Evolutionary conservation across 108 stramenopile genomes (phyloP).

Genomic region (Epithemia pelagica): DNA sequence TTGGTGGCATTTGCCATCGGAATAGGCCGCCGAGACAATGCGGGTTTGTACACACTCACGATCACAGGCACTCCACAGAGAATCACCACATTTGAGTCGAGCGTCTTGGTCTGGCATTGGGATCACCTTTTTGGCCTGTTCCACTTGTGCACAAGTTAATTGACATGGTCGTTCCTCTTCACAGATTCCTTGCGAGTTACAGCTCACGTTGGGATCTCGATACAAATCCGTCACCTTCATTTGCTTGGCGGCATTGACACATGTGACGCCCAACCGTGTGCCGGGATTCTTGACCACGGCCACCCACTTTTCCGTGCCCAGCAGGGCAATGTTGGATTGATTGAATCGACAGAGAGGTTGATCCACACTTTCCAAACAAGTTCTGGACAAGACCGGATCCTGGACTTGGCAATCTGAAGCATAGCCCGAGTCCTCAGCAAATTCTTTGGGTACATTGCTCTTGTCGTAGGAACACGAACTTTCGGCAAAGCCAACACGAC

Average conservation of each 20-base stretch:
- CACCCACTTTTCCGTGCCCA: constrained; percentile 65
- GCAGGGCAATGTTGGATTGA: constrained; percentile 34
- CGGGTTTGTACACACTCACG: constrained; percentile 55
- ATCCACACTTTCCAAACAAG: constrained; percentile 13
- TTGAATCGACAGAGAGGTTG: constrained; percentile 12
- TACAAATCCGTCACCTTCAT: constrained; percentile 2
- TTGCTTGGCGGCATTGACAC: constrained; percentile 33
- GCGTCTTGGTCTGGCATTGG: constrained; percentile 5
- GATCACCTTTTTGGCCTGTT: constrained; percentile 10
- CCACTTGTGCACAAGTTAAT: constrained; percentile 38
- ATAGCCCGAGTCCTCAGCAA: constrained; percentile 9
- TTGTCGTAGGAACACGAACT: constrained; percentile 67
- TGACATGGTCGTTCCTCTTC: constrained; percentile 55
- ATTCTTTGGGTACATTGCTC: constrained; percentile 4
- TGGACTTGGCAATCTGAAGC: constrained; percentile 12
- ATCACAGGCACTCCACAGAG: constrained; percentile 67
- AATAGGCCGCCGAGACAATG: constrained; percentile 22
- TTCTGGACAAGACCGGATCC: constrained; percentile 1
- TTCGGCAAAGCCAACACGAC: constrained; percentile 88
- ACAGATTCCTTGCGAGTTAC: constrained; percentile 54
- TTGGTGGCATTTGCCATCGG: constrained; percentile 56
- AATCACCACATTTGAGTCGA: constrained; percentile 7
- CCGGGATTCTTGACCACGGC: constrained; percentile 46
- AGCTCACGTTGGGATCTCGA: constrained; percentile 25
- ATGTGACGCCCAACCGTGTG: constrained; percentile 29